Conservation (phyloP, 1,284 basidiomycete species). For the Paramarasmius palmivorus region DNA sequence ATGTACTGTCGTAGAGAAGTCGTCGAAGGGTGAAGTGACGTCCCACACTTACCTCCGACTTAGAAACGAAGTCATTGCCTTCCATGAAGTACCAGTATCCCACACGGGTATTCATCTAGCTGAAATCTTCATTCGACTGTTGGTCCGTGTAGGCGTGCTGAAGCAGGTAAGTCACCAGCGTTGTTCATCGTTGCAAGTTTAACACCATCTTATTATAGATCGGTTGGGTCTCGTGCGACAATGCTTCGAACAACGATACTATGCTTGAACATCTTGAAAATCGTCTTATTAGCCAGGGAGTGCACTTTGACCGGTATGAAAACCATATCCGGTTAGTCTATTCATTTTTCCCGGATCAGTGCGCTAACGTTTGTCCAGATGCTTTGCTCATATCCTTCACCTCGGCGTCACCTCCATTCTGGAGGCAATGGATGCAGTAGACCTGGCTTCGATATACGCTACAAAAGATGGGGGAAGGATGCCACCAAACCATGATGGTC, state of each 20-base stretch:
- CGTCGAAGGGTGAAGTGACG: neutral
- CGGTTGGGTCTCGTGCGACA: slow-evolving; percentile 5
- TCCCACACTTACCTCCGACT: neutral
- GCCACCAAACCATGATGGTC: neutral
- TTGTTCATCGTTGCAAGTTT: neutral
- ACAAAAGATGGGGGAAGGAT: neutral
- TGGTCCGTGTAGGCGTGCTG: slow-evolving; percentile 6
- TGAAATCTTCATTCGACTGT: slow-evolving; percentile 15
- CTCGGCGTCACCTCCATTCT: neutral
- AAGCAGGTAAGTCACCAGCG: neutral
- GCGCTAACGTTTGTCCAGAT: neutral
- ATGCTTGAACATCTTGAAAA: neutral
- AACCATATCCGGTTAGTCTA: neutral
- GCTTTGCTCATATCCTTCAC: slow-evolving; percentile 5
- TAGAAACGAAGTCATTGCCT: slow-evolving; percentile 14
- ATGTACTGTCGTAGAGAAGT: neutral
- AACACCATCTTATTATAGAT: neutral
- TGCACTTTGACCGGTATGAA: neutral
- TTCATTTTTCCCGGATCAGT: neutral
- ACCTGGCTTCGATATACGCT: neutral
- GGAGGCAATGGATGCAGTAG: neutral
- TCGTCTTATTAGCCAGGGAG: neutral
- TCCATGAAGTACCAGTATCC: slow-evolving; percentile 17
- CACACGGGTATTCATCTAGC: slow-evolving; percentile 23
- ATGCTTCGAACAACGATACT: slow-evolving; percentile 8